These are phyloP conservation scores for Dictyostelium intermedium DNA, from an alignment of 78 protist genomes.

Conservation along the genomic window DNA sequence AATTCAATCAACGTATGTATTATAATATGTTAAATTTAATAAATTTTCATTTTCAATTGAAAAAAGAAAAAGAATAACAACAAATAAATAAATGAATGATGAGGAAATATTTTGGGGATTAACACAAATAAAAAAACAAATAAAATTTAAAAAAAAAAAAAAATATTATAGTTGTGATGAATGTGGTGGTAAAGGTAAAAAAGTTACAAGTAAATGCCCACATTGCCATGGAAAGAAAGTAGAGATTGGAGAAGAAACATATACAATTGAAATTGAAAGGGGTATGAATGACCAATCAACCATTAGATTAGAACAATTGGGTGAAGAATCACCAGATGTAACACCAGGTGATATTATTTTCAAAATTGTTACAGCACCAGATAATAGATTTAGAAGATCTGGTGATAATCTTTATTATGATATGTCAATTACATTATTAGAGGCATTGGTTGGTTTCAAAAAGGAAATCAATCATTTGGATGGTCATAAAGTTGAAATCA, in stretches of 20 bases:
- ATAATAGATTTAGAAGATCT: constrained; percentile 14
- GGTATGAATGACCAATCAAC: constrained; percentile 82
- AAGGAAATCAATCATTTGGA: constrained; percentile 66
- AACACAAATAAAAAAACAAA: too few species aligned
- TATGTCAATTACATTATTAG: constrained; percentile 68
- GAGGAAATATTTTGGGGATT: too few species aligned
- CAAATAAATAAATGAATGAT: too few species aligned
- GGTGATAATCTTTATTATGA: constrained; percentile 65
- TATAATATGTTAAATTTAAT: too few species aligned
- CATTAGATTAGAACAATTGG: constrained; percentile 61
- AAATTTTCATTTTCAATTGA: background rate
- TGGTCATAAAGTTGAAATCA: constrained; percentile 43
- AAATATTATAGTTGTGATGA: constrained; percentile 62
- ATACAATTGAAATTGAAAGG: constrained; percentile 78
- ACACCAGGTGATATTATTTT: constrained; percentile 89
- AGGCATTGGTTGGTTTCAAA: constrained; percentile 76
- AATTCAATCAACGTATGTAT: constrained; percentile 71
- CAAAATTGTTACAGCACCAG: constrained; percentile 68
- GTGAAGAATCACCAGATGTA: constrained; percentile 81
- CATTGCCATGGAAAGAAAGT: constrained; percentile 82
- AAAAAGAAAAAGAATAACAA: too few species aligned
- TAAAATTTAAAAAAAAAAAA: too few species aligned
- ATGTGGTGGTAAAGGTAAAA: constrained; percentile 88
- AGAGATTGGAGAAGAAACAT: constrained; percentile 29
- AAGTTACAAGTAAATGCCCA: constrained; percentile 76